Evolutionary conservation across 345 rosid genomes (phyloP).

Genomic region (Tarenaya hassleriana): DNA sequence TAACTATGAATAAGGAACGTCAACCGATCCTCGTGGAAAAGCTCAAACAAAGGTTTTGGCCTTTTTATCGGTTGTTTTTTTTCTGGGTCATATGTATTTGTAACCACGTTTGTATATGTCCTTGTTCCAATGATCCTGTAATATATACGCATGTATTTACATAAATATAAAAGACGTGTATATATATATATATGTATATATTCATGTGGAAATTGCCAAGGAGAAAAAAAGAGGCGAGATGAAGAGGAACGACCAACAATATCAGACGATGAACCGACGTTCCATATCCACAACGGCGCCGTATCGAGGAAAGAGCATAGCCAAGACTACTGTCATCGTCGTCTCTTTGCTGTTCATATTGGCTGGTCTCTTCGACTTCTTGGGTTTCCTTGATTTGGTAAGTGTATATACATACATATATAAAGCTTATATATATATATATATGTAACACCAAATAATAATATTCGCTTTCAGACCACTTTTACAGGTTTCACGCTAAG

Average conservation of each 20-base stretch:
- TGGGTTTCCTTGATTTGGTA: slow-evolving; percentile 24
- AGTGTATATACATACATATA: slow-evolving; percentile 1
- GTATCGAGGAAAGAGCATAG: slow-evolving; percentile 23
- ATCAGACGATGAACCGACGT: slow-evolving; percentile 13
- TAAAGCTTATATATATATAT: not conserved
- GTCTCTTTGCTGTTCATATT: slow-evolving; percentile 18
- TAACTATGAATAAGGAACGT: no score
- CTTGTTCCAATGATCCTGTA: no score
- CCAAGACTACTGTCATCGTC: slow-evolving; percentile 24
- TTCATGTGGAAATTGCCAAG: no score
- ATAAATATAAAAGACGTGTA: no score
- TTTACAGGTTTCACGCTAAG: slow-evolving; percentile 22
- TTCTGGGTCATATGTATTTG: no score
- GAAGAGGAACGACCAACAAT: slow-evolving; percentile 21
- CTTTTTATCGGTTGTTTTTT: no score
- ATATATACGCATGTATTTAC: no score
- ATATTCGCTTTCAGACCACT: slow-evolving; percentile 7
- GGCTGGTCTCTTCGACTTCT: slow-evolving; percentile 23
- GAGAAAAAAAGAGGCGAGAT: no score
- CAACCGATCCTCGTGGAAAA: no score
- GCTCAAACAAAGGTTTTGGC: no score
- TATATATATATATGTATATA: no score
- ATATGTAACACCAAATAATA: not conserved
- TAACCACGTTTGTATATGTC: no score
- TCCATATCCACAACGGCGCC: slow-evolving; percentile 16